phyloP scores from a whole-genome alignment of 768 basidiomycete species.

The Phanerochaete carnosa region DNA sequence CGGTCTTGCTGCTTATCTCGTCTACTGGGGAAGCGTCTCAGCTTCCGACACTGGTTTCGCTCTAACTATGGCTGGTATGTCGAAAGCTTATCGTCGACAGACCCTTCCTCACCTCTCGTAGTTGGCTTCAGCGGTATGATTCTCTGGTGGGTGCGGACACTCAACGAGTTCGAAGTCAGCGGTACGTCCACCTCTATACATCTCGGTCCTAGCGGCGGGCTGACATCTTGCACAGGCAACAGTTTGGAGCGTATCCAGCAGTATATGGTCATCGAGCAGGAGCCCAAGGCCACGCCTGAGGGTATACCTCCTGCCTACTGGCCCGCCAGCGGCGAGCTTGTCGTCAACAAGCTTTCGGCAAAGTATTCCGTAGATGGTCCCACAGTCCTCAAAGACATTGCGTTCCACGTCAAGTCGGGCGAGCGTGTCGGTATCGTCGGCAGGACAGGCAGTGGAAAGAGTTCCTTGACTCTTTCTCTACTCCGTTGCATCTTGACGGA shows the following conservation, averaged over 20 bases:
- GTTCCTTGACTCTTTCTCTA: slow-evolving; percentile 48
- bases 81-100: not conserved
- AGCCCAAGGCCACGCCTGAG: slow-evolving; percentile 36
- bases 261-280: slow-evolving; percentile 56
- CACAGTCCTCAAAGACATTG: slow-evolving; percentile 50
- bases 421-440: slow-evolving; percentile 61
- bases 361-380: slow-evolving; percentile 49
- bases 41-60: slow-evolving; percentile 39
- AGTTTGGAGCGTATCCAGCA: slow-evolving; percentile 51
- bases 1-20: slow-evolving; percentile 46
- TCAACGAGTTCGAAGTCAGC: slow-evolving; percentile 44
- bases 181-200: slow-evolving; percentile 25
- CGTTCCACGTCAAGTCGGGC: slow-evolving; percentile 50
- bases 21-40: slow-evolving; percentile 41
- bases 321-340: slow-evolving; percentile 56
- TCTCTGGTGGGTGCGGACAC: slow-evolving; percentile 43
- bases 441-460: slow-evolving; percentile 57
- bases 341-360: slow-evolving; percentile 50
- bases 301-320: slow-evolving; percentile 61
- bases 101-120: slow-evolving; percentile 5
- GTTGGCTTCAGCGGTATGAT: slow-evolving; percentile 57
- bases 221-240: slow-evolving; percentile 1
- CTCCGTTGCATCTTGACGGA: slow-evolving; percentile 54
- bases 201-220: no score
- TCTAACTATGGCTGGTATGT: slow-evolving; percentile 38